These are phyloP conservation scores for Millerozyma miso DNA, from an alignment of 805 yeast genomes.

Conservation along the genomic window DNA sequence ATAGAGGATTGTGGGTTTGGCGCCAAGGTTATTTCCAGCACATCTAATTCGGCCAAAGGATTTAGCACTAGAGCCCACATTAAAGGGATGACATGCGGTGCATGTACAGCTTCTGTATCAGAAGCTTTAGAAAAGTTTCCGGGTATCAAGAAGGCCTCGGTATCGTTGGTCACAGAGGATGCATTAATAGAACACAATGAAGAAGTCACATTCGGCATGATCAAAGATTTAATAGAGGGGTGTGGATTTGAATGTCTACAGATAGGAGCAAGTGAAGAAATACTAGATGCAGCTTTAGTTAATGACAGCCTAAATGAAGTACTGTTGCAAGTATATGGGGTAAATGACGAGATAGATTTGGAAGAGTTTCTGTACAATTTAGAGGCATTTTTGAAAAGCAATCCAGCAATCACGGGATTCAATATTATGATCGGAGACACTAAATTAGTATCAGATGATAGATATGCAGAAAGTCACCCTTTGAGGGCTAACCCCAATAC, in stretches of 20 bases:
- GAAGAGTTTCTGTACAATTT: constrained; percentile 31
- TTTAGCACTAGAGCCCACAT: constrained; percentile 2
- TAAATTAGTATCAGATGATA: constrained; percentile 1
- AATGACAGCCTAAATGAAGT: constrained; percentile 23
- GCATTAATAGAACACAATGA: constrained; percentile 54
- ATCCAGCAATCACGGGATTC: constrained; percentile 25
- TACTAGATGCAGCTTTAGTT: neutral
- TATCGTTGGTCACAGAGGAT: constrained; percentile 73
- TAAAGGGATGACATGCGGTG: constrained; percentile 85
- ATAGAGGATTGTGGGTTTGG: constrained; percentile 61
- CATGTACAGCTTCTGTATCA: constrained; percentile 69
- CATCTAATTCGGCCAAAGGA: neutral
- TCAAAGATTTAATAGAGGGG: constrained; percentile 61
- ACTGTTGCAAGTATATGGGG: constrained; percentile 30
- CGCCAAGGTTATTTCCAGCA: constrained; percentile 5
- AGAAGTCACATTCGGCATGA: constrained; percentile 23
- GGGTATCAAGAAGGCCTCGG: constrained; percentile 53
- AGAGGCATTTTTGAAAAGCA: constrained; percentile 33
- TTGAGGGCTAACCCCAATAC: neutral
- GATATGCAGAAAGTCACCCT: constrained; percentile 7
- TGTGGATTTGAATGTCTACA: constrained; percentile 36
- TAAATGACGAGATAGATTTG: constrained; percentile 23
- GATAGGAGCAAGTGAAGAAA: neutral
- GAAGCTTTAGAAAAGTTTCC: constrained; percentile 43
- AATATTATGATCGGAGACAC: constrained; percentile 18